These are phyloP conservation scores for Tetracladium setigerum DNA, from an alignment of 495 filamentous ascomycete genomes.

Conservation along the genomic window DNA sequence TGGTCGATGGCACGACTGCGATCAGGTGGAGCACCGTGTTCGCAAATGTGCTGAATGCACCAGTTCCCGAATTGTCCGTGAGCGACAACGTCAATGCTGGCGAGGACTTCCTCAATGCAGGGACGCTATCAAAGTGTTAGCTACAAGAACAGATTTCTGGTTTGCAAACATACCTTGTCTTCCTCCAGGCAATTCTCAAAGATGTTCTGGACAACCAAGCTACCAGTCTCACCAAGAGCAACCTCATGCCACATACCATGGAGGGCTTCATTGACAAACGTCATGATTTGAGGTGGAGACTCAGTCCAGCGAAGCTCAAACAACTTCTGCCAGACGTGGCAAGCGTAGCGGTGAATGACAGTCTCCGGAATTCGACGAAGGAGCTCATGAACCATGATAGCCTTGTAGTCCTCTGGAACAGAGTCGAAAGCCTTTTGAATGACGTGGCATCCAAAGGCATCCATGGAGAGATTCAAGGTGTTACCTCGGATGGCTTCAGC, in stretches of 20 bases:
- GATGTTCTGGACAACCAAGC: conserved; percentile 97
- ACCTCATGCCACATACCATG: conserved; percentile 99
- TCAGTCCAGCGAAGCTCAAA: conserved; percentile 95
- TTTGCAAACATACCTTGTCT: conserved; percentile 67
- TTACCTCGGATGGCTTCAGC: conserved; percentile 92
- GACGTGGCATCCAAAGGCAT: conserved; percentile 96
- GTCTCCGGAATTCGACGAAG: conserved; percentile 95
- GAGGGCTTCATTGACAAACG: conserved; percentile 92
- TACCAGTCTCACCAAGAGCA: conserved; percentile 92
- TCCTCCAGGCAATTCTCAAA: conserved; percentile 99
- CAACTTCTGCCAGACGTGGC: conserved; percentile 99
- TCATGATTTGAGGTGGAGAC: conserved; percentile 96
- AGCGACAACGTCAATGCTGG: conserved; percentile 87
- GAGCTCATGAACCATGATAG: conserved; percentile 95
- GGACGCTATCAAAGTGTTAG: conserved; percentile 60
- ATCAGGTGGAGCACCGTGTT: conserved; percentile 87
- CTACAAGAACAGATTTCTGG: conserved; percentile 3
- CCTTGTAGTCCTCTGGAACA: conserved; percentile 95
- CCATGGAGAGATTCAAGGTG: conserved; percentile 91
- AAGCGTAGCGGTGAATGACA: conserved; percentile 95
- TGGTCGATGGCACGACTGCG: conserved; percentile 91
- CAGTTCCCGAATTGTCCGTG: conserved; percentile 99
- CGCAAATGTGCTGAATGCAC: conserved; percentile 99
- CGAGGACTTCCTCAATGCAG: conserved; percentile 92
- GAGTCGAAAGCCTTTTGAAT: conserved; percentile 97